Conservation (phyloP, 495 filamentous ascomycete species). For the Xylaria sp. region DNA sequence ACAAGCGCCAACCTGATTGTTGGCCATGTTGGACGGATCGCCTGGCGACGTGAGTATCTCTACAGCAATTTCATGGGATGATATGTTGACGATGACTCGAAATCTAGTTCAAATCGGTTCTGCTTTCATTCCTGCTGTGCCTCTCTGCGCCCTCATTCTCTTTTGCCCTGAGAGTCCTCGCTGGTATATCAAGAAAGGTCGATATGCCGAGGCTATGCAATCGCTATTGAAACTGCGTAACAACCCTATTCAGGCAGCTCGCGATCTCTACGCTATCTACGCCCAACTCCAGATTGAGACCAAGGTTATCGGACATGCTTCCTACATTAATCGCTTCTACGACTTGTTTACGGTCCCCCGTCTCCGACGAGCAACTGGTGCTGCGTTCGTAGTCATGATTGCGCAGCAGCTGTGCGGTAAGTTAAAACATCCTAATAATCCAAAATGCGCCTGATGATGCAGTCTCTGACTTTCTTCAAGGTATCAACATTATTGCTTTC, state of each 20-base stretch:
- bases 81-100: neutral
- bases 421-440: conserved; percentile 20
- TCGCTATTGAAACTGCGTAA: conserved; percentile 68
- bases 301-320: conserved; percentile 41
- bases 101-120: conserved; percentile 63
- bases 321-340: conserved; percentile 63
- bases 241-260: conserved; percentile 65
- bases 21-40: conserved; percentile 57
- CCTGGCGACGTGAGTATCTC: conserved; percentile 58
- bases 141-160: conserved; percentile 66
- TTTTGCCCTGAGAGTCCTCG: conserved; percentile 75
- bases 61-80: neutral
- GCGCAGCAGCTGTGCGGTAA: conserved; percentile 67
- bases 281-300: conserved; percentile 64
- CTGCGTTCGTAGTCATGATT: conserved; percentile 69
- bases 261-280: conserved; percentile 70
- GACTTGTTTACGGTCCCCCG: conserved; percentile 75
- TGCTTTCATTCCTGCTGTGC: conserved; percentile 74
- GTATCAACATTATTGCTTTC: conserved; percentile 71
- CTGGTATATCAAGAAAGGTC: conserved; percentile 69
- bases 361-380: conserved; percentile 69
- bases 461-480: conserved; percentile 23
- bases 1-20: conserved; percentile 67
- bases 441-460: neutral
- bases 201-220: conserved; percentile 62